Base-by-base conservation (phyloP, 495 filamentous ascomycete species). In the Daldinia caldariorum region DNA sequence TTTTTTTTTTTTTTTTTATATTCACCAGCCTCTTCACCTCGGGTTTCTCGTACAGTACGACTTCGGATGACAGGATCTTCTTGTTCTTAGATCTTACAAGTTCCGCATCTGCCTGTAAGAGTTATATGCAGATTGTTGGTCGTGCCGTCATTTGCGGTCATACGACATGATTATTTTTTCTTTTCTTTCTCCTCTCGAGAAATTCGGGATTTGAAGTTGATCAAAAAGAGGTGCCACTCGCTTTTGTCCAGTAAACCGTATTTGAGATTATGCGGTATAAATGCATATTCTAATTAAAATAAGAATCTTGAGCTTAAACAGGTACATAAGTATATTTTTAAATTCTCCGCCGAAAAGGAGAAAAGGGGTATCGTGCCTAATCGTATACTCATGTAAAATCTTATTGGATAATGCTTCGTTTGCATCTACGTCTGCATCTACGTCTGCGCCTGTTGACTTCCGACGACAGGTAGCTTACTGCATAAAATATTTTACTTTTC, bases 141-240 rank as follows among this genome's bases (percentile, higher is more conserved):
- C 39, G 38, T 38, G 49, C 65, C 20, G 63, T 63, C 60, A 67
- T 63, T 61, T 61, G 41, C 34, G 41, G 65, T 68, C 61, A 68
- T 67, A 32, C 65, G 65, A 62, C 61, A 38, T 50, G 54, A 34
- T 12, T 45, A 35, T 56, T 50, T 38, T 47, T 39, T 37, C 14
- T 37, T 56, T 37, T 31, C 37, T 51, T 37, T 22, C 37, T 56
- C 20, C 49, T 57, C 16, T 43, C 14, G n/a, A 31, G 14, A 13
- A 22, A 59, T 63, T 54, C 58, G 63, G 62, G 58, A 63, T 59
- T 63, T 60, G 69, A 67, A 49, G 55, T 61, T 64, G 49, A 61
- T 45, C 34, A 53, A 35, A 35, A 47, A 50, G 26, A 65, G 39
- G 57, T 31, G 68, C 20, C 61, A 53, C 58, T 39, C 58, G 20